Conservation (phyloP, 768 basidiomycete genomes). For the Porpolomopsis calyptriformis region DNA sequence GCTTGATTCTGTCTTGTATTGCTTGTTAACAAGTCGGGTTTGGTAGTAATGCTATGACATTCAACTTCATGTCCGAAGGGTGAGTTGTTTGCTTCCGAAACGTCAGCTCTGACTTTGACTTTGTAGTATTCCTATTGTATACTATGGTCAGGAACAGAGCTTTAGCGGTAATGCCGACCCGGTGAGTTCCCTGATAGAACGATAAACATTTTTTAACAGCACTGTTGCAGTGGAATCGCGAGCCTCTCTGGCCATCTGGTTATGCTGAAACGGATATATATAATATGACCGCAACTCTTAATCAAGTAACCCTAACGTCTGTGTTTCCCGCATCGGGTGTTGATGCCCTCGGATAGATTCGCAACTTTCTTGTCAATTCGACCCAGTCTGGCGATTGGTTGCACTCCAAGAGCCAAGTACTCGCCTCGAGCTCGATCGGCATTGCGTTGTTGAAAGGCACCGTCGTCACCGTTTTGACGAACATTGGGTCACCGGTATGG, state of each 20-base stretch:
- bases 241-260: slow-evolving; percentile 61
- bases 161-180: slow-evolving; percentile 58
- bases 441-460: slow-evolving; percentile 58
- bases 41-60: slow-evolving; percentile 59
- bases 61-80: slow-evolving; percentile 69
- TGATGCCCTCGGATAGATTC: slow-evolving; percentile 30
- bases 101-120: not conserved
- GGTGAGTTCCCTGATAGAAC: no score
- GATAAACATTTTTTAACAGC: not conserved
- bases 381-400: slow-evolving; percentile 39
- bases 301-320: slow-evolving; percentile 30
- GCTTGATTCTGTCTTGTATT: slow-evolving; percentile 13
- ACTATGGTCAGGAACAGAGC: slow-evolving; percentile 73
- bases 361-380: slow-evolving; percentile 47
- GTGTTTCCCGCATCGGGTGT: no score
- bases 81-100: not conserved
- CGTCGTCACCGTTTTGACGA: slow-evolving; percentile 53
- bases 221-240: slow-evolving; percentile 50
- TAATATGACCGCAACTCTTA: slow-evolving; percentile 48
- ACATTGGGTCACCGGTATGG: slow-evolving; percentile 63
- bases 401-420: slow-evolving; percentile 38
- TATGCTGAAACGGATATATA: slow-evolving; percentile 52
- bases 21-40: not conserved
- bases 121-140: slow-evolving; percentile 57
- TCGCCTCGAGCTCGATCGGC: slow-evolving; percentile 39